Percentiles rank a stretch among this genome's conserved stretches.
These are phyloP conservation scores for Fraxinus dipetala DNA, from an alignment of 305 asterid genomes.

Conservation along the genomic window DNA sequence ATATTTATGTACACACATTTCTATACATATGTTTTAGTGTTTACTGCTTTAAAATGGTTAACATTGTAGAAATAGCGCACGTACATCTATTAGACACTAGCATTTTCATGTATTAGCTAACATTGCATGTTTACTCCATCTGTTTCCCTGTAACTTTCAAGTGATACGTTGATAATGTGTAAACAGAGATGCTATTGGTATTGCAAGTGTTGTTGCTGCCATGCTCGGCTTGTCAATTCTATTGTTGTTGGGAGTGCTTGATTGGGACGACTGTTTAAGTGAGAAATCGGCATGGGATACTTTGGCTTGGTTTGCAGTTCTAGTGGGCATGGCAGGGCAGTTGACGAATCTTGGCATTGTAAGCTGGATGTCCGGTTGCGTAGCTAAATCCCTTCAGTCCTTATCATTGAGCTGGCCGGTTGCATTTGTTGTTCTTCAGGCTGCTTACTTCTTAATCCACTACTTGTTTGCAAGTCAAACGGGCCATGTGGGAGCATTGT, in stretches of 20 bases:
- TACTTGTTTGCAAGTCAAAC: constrained; percentile 95
- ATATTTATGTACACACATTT: background rate
- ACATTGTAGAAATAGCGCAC: background rate
- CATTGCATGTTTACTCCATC: background rate
- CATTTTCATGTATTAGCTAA: background rate
- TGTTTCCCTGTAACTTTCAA: background rate
- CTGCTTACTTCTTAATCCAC: constrained; percentile 77
- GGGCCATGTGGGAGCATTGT: constrained; percentile 93
- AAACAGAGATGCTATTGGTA: constrained; percentile 77
- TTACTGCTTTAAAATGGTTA: background rate
- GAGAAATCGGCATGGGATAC: constrained; percentile 99
- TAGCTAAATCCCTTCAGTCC: constrained; percentile 61
- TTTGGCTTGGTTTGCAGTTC: constrained; percentile 91
- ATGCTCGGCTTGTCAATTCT: constrained; percentile 94
- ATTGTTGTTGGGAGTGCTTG: constrained; percentile 66
- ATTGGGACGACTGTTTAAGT: constrained; percentile 90
- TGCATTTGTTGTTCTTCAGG: constrained; percentile 84
- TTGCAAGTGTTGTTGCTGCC: constrained; percentile 92
- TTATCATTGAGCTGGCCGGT: constrained; percentile 93
- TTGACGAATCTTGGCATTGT: constrained; percentile 82
- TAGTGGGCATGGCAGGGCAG: constrained; percentile 95
- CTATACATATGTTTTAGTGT: background rate
- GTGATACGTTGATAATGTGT: constrained; percentile 20
- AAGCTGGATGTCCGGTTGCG: constrained; percentile 82
- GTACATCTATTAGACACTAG: background rate